Conservation (phyloP, 257 asterid species). For the Przewalskia tangutica region DNA sequence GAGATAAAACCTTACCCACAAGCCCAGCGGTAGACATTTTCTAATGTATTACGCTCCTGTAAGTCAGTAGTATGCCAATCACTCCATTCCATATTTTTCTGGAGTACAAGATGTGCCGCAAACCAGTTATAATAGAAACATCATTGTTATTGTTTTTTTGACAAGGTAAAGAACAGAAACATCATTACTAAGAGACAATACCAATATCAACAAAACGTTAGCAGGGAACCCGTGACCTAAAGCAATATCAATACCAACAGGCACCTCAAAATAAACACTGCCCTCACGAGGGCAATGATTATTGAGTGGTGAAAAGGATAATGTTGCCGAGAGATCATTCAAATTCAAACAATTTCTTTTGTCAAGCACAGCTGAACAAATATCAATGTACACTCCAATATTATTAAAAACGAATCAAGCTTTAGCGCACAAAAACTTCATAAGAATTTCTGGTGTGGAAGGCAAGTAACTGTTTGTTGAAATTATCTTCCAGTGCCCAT, state of each 20-base stretch:
- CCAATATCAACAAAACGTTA: not conserved
- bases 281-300: not conserved
- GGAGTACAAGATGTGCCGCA: constrained; percentile 10
- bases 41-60: constrained; percentile 68
- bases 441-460: not conserved
- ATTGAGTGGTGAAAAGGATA: not conserved
- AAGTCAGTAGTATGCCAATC: constrained; percentile 68
- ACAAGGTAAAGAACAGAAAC: not conserved
- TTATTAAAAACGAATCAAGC: not conserved
- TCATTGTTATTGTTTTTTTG: no score
- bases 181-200: not conserved
- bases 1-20: constrained; percentile 61
- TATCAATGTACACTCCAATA: not conserved
- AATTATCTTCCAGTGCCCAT: not conserved
- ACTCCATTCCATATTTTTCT: constrained; percentile 71
- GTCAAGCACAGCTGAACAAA: not conserved
- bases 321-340: not conserved
- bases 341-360: not conserved
- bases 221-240: not conserved
- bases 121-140: not conserved
- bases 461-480: not conserved
- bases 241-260: not conserved
- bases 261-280: not conserved
- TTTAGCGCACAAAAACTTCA: not conserved
- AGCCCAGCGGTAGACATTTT: constrained; percentile 81